Base-by-base conservation (phyloP, 2,329 filamentous ascomycete genomes). In the Cordyceps sp. region DNA sequence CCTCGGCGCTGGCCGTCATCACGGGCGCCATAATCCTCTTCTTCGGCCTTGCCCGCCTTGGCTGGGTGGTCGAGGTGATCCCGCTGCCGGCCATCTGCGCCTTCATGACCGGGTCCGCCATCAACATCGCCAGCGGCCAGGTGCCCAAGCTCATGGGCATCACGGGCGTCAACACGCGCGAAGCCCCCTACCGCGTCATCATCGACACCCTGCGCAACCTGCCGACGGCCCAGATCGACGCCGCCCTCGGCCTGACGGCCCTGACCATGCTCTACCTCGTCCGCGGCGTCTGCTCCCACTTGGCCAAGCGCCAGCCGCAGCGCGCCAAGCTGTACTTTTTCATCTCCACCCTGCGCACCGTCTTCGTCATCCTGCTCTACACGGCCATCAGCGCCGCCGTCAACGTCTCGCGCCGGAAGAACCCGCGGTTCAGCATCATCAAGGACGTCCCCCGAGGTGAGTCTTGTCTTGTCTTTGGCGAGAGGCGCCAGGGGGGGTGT, bases 331-430 rank as follows among this genome's bases (percentile, higher is more conserved):
- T 70, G 1, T 85, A 72, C 63, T 88, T 88, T 57, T 86, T 88
- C 59, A 52, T 76, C 32, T 78, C 73, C 14, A 88, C 83, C 0
- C 64, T 90, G 25, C 73, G 82, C 24, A 83, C 80, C 5, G 78
- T 73, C 2, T 85, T 90, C 46, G 76, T 86, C 42, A 84, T 90
- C 38, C 56, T 88, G 28, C 64, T 90, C 3, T 88, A 86, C 55
- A 82, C 79, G 7, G 59, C 80, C 43, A 78, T 88, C 49, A 81
- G 78, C 53, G 82, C 70, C 39, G 66, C 79, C 8, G 69, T 69
- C 41, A 84, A 84, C 49, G 55, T 77, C 21, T 52, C 76, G 39
- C 63, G 63, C 40, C 62, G 51, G 33, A 48, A 54, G n/a, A 45
- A 74, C 9, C 69, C 73, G 4, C 58, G 58, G 21, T 76, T 86